Evolutionary conservation across 257 asterid species (phyloP).

Genomic region (Przewalskia tangutica): DNA sequence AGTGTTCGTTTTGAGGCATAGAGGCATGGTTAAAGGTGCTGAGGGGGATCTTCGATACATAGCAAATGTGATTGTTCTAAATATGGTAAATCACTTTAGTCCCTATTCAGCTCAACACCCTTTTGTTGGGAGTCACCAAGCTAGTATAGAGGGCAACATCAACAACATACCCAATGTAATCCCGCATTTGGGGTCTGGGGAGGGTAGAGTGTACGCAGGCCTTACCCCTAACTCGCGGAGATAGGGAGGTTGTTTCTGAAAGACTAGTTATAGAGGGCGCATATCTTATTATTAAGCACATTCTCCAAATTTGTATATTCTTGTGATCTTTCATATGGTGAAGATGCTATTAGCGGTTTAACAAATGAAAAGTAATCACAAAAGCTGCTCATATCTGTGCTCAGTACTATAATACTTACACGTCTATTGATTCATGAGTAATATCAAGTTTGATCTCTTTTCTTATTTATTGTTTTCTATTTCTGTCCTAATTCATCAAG

Average conservation of each 20-base stretch:
- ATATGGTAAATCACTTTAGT: slow-evolving; percentile 41
- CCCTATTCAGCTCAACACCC: not conserved
- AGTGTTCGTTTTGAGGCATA: slow-evolving; percentile 68
- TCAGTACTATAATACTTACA: not conserved
- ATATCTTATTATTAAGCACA: not conserved
- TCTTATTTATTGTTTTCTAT: not conserved
- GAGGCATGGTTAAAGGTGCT: slow-evolving; percentile 50
- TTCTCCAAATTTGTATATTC: not conserved
- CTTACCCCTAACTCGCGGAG: too few relatives aligned
- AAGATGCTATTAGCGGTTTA: not conserved
- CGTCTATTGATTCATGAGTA: not conserved
- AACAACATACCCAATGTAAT: too few relatives aligned
- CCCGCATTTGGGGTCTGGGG: too few relatives aligned
- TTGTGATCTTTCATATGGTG: not conserved
- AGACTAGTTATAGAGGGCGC: not conserved
- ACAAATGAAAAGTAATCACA: not conserved
- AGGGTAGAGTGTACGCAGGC: too few relatives aligned
- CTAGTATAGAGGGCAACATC: not conserved
- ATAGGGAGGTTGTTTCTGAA: too few relatives aligned
- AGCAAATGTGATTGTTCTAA: slow-evolving; percentile 50
- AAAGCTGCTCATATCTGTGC: not conserved
- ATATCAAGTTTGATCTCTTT: not conserved
- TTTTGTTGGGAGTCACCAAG: not conserved
- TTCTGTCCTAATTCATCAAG: slow-evolving; percentile 8
- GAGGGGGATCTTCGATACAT: slow-evolving; percentile 45